These are phyloP conservation scores for Limonium bicolor DNA, from an alignment of 148 eudicot species.

Conservation along the genomic window DNA sequence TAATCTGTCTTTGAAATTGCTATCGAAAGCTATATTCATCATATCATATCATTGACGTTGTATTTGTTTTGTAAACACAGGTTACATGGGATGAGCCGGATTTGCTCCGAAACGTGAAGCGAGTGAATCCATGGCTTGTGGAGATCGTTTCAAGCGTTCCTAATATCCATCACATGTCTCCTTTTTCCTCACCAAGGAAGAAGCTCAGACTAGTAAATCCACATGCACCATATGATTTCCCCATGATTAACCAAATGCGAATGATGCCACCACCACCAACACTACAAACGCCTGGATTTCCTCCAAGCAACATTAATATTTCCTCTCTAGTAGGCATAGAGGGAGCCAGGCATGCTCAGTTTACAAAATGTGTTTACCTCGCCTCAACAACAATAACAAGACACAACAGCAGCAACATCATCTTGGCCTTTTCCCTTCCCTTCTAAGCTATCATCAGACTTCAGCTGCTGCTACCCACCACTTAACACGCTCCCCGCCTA, in stretches of 20 bases:
- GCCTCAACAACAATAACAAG: slow-evolving; percentile 34
- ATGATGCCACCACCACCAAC: slow-evolving; percentile 18
- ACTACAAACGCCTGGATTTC: slow-evolving; percentile 25
- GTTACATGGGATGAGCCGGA: slow-evolving; percentile 41
- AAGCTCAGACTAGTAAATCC: slow-evolving; percentile 18
- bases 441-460: neutral
- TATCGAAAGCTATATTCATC: neutral
- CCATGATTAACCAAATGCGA: slow-evolving; percentile 19
- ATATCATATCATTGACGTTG: too few relatives aligned
- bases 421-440: slow-evolving; percentile 29
- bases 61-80: slow-evolving; percentile 5
- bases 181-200: slow-evolving; percentile 28
- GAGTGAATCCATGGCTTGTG: slow-evolving; percentile 36
- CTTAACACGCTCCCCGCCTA: neutral
- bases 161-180: slow-evolving; percentile 23
- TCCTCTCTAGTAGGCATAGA: slow-evolving; percentile 65
- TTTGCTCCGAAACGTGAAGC: slow-evolving; percentile 29
- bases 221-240: slow-evolving; percentile 15
- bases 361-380: too few relatives aligned
- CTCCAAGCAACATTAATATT: slow-evolving; percentile 43
- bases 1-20: neutral
- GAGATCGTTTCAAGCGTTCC: slow-evolving; percentile 31
- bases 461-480: neutral
- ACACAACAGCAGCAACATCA: slow-evolving; percentile 43
- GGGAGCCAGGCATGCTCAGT: slow-evolving; percentile 99